Evolutionary conservation across 495 filamentous ascomycete genomes (phyloP).

Genomic region (Wilcoxina mikolae): DNA sequence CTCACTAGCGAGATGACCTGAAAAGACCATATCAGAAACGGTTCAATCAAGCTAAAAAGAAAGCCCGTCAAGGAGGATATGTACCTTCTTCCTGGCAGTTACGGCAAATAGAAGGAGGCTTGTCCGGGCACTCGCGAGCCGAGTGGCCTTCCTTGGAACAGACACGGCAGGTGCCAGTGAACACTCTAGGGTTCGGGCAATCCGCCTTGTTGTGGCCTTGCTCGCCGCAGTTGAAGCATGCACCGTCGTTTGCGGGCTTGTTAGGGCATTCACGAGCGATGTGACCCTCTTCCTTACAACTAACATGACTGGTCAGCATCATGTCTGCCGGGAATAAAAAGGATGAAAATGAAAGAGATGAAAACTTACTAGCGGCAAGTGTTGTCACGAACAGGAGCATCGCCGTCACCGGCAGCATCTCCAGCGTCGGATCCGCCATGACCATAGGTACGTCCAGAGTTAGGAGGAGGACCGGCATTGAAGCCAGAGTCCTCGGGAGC

Average conservation of each 20-base stretch:
- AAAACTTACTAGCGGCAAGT: constrained; percentile 35
- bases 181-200: constrained; percentile 48
- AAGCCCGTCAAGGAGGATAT: constrained; percentile 3
- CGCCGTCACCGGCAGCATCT: neutral
- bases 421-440: neutral
- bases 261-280: constrained; percentile 54
- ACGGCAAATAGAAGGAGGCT: constrained; percentile 48
- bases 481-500: neutral
- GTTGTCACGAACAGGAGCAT: constrained; percentile 5
- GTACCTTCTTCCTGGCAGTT: constrained; percentile 63
- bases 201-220: constrained; percentile 44
- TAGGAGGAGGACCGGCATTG: neutral
- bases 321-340: neutral
- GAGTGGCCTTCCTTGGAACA: constrained; percentile 46
- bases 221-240: constrained; percentile 70
- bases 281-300: constrained; percentile 27
- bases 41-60: neutral
- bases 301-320: neutral
- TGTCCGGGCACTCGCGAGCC: constrained; percentile 54
- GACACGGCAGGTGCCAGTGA: constrained; percentile 53
- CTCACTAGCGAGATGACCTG: constrained; percentile 49
- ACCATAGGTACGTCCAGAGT: neutral
- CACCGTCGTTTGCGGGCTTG: constrained; percentile 39
- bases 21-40: neutral
- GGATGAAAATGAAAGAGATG: neutral